These are phyloP conservation scores for Didymella pinodella DNA, from an alignment of 2,329 filamentous ascomycete species.

Conservation along the genomic window DNA sequence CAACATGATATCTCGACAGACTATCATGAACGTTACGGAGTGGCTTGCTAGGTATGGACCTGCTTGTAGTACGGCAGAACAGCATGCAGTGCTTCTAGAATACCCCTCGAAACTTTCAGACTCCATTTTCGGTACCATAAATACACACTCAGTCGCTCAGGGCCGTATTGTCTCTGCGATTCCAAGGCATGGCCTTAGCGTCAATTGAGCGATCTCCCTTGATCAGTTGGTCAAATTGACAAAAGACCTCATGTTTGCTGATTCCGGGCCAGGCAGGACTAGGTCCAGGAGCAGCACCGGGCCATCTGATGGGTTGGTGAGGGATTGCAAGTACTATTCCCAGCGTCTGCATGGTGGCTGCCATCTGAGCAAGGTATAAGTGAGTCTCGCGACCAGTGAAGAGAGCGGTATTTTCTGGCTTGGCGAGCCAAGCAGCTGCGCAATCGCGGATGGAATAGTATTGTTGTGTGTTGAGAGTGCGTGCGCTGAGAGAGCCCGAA, in stretches of 20 bases:
- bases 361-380: conserved; percentile 1
- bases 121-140: background rate
- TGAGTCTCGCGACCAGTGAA: background rate
- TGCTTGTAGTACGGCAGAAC: background rate
- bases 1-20: background rate
- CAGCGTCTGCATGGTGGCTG: background rate
- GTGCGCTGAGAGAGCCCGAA: background rate
- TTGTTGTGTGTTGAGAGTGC: background rate
- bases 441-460: background rate
- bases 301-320: background rate
- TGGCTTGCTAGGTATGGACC: background rate
- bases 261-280: background rate
- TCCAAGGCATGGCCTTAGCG: conserved; percentile 1
- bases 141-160: background rate
- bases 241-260: background rate
- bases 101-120: background rate
- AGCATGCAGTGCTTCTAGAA: background rate
- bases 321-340: background rate
- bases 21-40: background rate
- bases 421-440: background rate
- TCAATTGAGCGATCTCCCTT: background rate
- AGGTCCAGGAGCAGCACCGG: background rate
- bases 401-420: background rate
- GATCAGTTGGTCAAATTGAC: background rate
- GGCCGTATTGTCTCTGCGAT: background rate